These are phyloP conservation scores for Metschnikowia borealis DNA, from an alignment of 805 yeast species.

Conservation along the genomic window DNA sequence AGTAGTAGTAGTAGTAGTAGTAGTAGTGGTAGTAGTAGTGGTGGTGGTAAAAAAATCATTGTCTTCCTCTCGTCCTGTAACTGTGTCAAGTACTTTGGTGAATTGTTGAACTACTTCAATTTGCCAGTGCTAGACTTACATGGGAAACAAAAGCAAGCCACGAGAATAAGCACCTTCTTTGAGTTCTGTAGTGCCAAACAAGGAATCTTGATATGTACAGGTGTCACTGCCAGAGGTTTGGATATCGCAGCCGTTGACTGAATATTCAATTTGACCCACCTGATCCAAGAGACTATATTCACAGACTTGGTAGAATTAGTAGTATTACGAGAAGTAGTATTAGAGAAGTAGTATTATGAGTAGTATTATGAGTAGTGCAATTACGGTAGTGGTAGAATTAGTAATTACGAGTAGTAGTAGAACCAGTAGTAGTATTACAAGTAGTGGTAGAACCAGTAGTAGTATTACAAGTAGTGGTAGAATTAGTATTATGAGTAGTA, in stretches of 20 bases:
- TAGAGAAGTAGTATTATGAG: too few species aligned
- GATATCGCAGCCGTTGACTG: constrained; percentile 99
- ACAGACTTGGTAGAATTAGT: constrained; percentile 98
- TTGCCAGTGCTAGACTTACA: constrained; percentile 94
- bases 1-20: too few species aligned
- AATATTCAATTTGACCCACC: constrained; percentile 99
- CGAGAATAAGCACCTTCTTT: constrained; percentile 95
- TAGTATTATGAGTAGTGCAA: too few species aligned
- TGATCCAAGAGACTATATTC: constrained; percentile 98
- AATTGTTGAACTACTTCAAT: constrained; percentile 90
- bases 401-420: too few species aligned
- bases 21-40: too few species aligned
- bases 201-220: constrained; percentile 92
- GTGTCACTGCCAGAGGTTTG: constrained; percentile 98
- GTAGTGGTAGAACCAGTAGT: too few species aligned
- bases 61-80: constrained; percentile 96
- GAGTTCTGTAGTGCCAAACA: constrained; percentile 96
- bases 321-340: too few species aligned
- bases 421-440: too few species aligned
- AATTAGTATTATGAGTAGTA: too few species aligned
- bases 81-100: constrained; percentile 94
- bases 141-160: constrained; percentile 98
- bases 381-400: too few species aligned
- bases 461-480: too few species aligned
- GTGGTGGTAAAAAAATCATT: constrained; percentile 89